phyloP scores from a whole-genome alignment of 2,329 filamentous ascomycete genomes.

The Cercospora canescens region DNA sequence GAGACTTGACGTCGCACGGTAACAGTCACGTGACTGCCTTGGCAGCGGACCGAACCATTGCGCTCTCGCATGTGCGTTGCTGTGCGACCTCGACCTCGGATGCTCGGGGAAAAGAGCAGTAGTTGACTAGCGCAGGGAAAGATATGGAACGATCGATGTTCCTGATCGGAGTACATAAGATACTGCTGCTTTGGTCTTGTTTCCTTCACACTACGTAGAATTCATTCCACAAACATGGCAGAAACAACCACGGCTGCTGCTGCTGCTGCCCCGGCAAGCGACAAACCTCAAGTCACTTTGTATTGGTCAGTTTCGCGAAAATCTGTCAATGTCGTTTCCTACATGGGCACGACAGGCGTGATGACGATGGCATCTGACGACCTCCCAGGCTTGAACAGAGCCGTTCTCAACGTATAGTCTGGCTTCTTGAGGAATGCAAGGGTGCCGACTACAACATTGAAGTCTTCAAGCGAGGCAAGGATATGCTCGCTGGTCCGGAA shows the following conservation, averaged over 20 bases:
- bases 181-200: background rate
- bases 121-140: background rate
- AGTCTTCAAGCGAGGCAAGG: constrained; percentile 67
- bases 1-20: background rate
- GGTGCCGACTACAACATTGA: constrained; percentile 73
- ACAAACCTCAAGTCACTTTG: constrained; percentile 58
- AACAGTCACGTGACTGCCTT: background rate
- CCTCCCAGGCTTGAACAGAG: constrained; percentile 75
- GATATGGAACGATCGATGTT: constrained; percentile 2
- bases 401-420: constrained; percentile 78
- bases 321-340: background rate
- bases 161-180: background rate
- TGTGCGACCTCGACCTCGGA: constrained; percentile 4
- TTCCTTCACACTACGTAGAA: background rate
- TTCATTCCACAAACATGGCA: constrained; percentile 21
- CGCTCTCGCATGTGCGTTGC: background rate
- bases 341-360: background rate
- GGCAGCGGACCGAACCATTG: background rate
- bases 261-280: constrained; percentile 2
- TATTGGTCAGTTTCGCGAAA: constrained; percentile 55
- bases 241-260: constrained; percentile 22
- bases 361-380: background rate
- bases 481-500: constrained; percentile 71
- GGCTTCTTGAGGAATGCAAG: constrained; percentile 81
- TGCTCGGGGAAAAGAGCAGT: background rate